Evolutionary conservation across 1,139 yeast species (phyloP).

Genomic region (Saccharomycopsis hybrid): DNA sequence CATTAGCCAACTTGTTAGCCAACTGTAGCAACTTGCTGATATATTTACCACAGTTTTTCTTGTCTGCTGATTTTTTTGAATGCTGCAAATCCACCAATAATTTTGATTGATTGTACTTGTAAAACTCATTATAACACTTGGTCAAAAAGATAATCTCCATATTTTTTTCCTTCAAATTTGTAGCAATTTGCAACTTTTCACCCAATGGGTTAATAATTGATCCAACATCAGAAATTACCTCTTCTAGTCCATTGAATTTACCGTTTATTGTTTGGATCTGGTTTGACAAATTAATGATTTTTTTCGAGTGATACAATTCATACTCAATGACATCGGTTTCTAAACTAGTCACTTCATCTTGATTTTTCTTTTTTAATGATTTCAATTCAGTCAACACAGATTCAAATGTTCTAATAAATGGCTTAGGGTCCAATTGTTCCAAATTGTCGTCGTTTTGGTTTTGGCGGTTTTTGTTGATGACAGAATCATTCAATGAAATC

Average conservation of each 20-base stretch:
- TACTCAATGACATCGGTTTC: slow-evolving; percentile 53
- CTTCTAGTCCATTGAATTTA: slow-evolving; percentile 54
- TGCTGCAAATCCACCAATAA: slow-evolving; percentile 49
- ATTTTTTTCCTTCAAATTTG: slow-evolving; percentile 73
- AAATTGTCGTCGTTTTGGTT: slow-evolving; percentile 13
- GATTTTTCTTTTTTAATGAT: slow-evolving; percentile 49
- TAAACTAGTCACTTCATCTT: slow-evolving; percentile 39
- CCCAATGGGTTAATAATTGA: slow-evolving; percentile 70
- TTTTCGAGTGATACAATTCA: slow-evolving; percentile 63
- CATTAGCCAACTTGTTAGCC: slow-evolving; percentile 15
- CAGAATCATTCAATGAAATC: slow-evolving; percentile 32
- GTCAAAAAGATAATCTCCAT: slow-evolving; percentile 68
- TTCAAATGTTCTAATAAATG: slow-evolving; percentile 90
- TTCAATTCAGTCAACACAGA: slow-evolving; percentile 71
- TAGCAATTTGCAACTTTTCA: slow-evolving; percentile 62
- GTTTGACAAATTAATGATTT: slow-evolving; percentile 51
- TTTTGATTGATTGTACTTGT: slow-evolving; percentile 53
- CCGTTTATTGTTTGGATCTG: slow-evolving; percentile 35
- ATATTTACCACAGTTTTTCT: slow-evolving; percentile 21
- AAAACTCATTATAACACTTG: slow-evolving; percentile 71
- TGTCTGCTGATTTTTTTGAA: slow-evolving; percentile 30
- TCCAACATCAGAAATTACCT: slow-evolving; percentile 51
- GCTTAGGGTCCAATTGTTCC: slow-evolving; percentile 71
- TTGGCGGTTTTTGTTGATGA: background rate
- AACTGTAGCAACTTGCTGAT: slow-evolving; percentile 18